Percentiles rank a stretch among this genome's conserved stretches.
These are phyloP conservation scores for Clavispora santaluciae DNA, from an alignment of 805 yeast genomes.

Conservation along the genomic window DNA sequence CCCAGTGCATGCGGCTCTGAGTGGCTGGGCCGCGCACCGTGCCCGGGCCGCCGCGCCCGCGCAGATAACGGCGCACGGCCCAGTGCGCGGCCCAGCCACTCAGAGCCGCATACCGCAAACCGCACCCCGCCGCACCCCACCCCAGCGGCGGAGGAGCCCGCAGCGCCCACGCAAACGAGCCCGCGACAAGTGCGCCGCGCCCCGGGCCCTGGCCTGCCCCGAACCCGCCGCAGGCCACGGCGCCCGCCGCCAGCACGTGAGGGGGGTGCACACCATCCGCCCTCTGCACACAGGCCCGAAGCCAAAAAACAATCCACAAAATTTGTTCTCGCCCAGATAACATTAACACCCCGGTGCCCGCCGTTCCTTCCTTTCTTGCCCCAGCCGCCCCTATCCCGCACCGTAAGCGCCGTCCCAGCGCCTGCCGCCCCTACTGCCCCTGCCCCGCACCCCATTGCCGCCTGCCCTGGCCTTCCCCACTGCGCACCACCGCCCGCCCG, in stretches of 20 bases:
- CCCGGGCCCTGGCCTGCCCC: no score
- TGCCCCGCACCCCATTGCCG: not conserved
- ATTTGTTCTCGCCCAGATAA: conserved; percentile 1
- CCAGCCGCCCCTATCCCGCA: no score
- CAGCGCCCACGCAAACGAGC: no score
- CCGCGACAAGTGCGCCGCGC: no score
- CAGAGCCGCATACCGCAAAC: not conserved
- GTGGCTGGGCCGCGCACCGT: not conserved
- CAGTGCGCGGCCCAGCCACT: not conserved
- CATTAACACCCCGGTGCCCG: not conserved
- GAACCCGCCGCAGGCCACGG: no score
- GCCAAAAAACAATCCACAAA: conserved; percentile 1
- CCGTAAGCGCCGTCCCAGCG: no score
- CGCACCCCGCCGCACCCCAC: not conserved
- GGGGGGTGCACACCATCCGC: not conserved
- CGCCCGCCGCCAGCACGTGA: not conserved
- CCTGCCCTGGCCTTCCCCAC: not conserved
- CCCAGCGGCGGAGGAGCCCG: no score
- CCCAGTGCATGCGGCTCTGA: not conserved
- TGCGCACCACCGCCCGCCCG: not conserved
- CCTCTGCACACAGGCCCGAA: not conserved
- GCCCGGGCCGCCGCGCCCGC: no score
- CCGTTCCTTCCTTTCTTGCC: not conserved
- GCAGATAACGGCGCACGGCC: not conserved
- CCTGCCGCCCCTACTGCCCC: not conserved